Evolutionary conservation across 2,329 filamentous ascomycete genomes (phyloP), one percentile per base, ranked within the genome.

Genomic region (Neophaeococcomyces aloes): DNA sequence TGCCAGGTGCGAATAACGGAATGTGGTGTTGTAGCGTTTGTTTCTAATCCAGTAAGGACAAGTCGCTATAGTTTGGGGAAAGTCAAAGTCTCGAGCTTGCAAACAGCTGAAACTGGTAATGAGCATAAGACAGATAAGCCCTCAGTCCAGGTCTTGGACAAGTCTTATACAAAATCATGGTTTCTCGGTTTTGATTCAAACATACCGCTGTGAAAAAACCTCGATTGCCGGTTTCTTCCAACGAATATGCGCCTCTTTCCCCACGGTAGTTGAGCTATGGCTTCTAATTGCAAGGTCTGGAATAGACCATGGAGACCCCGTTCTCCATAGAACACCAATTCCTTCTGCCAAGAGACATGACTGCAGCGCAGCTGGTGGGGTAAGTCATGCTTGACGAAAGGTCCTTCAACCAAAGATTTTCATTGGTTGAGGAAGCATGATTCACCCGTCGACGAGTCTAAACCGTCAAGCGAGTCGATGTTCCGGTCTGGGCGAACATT

Each of bases 61-160:
- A 38, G 35, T 38, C 14, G 35, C 17, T 27, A 38, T 38, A 23
- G 35, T 19, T 38, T 38, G 35, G 8, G 17, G 25, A 17, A 33
- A 38, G 10, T 17, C 25, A 17, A 38, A 38, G 35, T 13, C 19
- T 11, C 10, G 8, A 13, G 19, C 7, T 27, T 38, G 35, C 13
- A 19, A 15, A 36, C 7, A 15, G 33, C 17, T 17, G 5, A 13
- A 36, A 38, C 25, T 25, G 35, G 35, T 19, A 25, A 38, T 25
- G 17, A 17, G 25, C 3, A 23, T 10, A 38, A 27, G 18, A 25
- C 7, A 23, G 13, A n/a, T 19, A 38, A 38, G 17, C 23, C 19
- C 7, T 38, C 18, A 27, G 35, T 19, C 19, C 10, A 27, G 19
- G 8, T 25, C 10, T 19, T 38, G 35, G 35, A 19, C 35, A 19